Conservation (phyloP, 768 basidiomycete species). For the Termitomyces sp. region DNA sequence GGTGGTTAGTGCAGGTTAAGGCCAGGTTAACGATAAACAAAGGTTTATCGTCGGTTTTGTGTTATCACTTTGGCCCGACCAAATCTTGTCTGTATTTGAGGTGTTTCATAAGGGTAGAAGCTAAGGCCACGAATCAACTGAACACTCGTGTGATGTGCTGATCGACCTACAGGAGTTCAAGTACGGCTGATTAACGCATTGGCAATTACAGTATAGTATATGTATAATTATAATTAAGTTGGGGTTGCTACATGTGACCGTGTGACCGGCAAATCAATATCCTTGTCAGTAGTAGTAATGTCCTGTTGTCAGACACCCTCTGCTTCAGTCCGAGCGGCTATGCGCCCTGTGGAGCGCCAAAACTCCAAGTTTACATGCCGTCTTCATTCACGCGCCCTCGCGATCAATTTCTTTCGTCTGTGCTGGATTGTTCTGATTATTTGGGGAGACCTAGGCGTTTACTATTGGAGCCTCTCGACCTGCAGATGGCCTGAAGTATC, state of each 20-base stretch:
- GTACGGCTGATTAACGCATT: no score
- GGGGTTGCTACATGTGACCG: not conserved
- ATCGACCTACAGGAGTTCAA: no score
- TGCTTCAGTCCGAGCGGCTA: conserved; percentile 1
- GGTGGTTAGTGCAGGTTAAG: no score
- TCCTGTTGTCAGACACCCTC: not conserved
- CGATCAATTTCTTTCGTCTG: conserved; percentile 15
- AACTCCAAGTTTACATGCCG: conserved; percentile 9
- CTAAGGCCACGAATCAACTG: no score
- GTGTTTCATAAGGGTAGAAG: no score
- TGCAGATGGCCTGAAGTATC: conserved; percentile 56
- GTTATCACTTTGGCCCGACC: no score
- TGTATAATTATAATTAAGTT: no score
- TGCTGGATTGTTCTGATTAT: conserved; percentile 29
- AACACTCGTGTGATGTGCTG: no score
- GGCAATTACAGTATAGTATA: no score
- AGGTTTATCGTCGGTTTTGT: no score
- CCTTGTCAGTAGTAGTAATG: not conserved
- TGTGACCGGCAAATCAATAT: not conserved
- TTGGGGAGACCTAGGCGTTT: conserved; percentile 61
- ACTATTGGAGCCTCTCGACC: conserved; percentile 49
- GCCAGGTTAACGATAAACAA: no score
- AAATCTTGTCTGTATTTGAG: no score
- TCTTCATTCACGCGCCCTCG: conserved; percentile 14
- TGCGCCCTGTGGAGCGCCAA: conserved; percentile 16